A percentile compares a stretch with the other conserved stretches of the same genome.
Conservation (phyloP, 352 stramenopile species). For the Phytophthora cryptogea region DNA sequence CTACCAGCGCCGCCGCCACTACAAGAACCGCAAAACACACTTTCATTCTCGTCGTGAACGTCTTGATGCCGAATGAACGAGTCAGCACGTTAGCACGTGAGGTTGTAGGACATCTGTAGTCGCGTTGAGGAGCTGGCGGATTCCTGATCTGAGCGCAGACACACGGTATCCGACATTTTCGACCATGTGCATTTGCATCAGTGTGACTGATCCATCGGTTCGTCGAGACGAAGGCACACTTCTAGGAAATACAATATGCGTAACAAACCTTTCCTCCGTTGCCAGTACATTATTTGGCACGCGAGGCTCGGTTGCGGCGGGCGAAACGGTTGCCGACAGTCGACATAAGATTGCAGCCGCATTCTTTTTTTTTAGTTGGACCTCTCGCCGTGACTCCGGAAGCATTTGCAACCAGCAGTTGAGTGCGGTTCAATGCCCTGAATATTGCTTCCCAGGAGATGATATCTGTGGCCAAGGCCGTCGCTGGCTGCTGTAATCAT, state of each 20-base stretch:
- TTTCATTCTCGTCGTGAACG: conserved; percentile 12
- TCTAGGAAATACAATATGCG: no score
- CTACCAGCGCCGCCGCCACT: conserved; percentile 5
- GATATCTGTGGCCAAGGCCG: background rate
- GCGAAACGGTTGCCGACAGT: background rate
- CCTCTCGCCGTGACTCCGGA: background rate
- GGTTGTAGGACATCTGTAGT: conserved; percentile 8
- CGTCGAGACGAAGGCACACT: no score
- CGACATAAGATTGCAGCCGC: conserved; percentile 8
- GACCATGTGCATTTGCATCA: no score
- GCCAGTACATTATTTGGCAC: no score
- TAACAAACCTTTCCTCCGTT: no score
- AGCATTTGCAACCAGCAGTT: background rate
- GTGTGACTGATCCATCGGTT: no score
- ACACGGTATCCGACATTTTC: no score
- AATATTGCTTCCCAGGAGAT: background rate
- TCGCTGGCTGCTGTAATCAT: background rate
- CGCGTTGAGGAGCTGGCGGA: conserved; percentile 5
- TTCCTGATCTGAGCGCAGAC: conserved; percentile 3
- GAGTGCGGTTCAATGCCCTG: background rate
- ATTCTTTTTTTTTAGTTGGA: conserved; percentile 1
- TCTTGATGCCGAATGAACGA: conserved; percentile 26
- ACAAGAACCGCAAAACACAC: conserved; percentile 6
- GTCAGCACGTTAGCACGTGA: background rate
- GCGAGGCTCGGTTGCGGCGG: no score